Base-by-base conservation (phyloP, 805 yeast genomes). In the Hanseniaspora hatyaiensis region DNA sequence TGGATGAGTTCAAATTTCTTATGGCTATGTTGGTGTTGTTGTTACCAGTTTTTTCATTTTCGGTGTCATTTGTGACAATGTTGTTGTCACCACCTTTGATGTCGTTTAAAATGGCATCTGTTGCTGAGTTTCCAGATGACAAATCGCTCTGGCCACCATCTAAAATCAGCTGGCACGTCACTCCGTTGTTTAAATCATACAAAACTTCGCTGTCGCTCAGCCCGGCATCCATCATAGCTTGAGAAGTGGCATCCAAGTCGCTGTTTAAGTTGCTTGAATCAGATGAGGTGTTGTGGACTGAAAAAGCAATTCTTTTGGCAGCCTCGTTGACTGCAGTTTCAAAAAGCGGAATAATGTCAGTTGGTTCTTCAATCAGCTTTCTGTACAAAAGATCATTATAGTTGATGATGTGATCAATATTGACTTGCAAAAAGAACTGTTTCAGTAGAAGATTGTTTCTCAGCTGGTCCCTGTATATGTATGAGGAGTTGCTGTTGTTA, bases 321-420 rank as follows among this genome's bases (percentile, higher is more conserved):
- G 86, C 89, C 50, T 83, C 88, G 3, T 89, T 81, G 54, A 82
- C 78, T 46, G 89, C 87, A 40, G 64, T 73, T 62, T 88, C 96
- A 57, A 88, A 86, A 33, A 86, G 62, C 3, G 95, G 94, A 29
- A 88, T 77, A 72, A 84, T 77, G 43, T 84, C 95, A 2, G 81
- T 70, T 3, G 99, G 97, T 58, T 83, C 88, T 57, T 87, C 95
- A 50, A 78, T 65, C 52, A 92, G 69, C 54, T 77, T 77, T 62
- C 87, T 89, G 60, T 86, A 88, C 46, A 92, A 70, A 55, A 84
- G 94, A 59, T 86, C 97, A 58, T 86, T 84, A 67, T 77, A 92
- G 8, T 86, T 80, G 49, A 89, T 82, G 50, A 92, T 67, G 59
- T 92, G 95, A 47, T 82, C 94, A 40, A 84, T 72, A 54, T 83